Base-by-base conservation (phyloP, 495 filamentous ascomycete genomes). In the Penicillium angulare region DNA sequence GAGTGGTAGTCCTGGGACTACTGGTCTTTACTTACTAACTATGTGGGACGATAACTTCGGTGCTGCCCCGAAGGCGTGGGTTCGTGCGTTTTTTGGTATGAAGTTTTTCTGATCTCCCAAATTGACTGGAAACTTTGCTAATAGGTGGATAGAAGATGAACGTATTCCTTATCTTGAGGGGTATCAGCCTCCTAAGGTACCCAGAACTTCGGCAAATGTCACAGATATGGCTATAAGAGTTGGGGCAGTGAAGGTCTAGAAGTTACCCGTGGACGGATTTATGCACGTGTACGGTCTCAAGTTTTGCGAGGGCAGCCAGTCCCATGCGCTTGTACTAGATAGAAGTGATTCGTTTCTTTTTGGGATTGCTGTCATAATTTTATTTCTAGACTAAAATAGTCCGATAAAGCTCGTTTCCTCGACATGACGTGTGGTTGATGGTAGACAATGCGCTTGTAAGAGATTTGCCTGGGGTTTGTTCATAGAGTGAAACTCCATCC, bases 141-240 rank as follows among this genome's bases (percentile, higher is more conserved):
- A 38, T 43, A 17, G 31, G 12, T 22, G 1, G 4, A 44, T 18
- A 57, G 54, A 57, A 21, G 43, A 57, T n/a, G 54, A 57, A n/a
- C 54, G 54, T n/a, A 57, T 57, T 18, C 49, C 54, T 5, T 57
- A 43, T 18, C 26, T 20, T 13, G 54, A 57, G 49, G 54, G 54
- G 39, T 57, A 48, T 18, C 21, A 41, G 22, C 16, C 18, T 17
- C 38, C 38, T 4, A 1, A 22, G 13, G 2, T 7, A 7, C 38
- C 17, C 20, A 13, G 17, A 22, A 41, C n/a, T 3, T 22, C 13
- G 7, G 38, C 15, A 21, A 22, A 41, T 3, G 15, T 41, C 4
- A 41, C 16, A 21, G 38, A 17, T 3, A 41, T 41, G 38, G 22
- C 38, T 2, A 5, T 21, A 7, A 41, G 21, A 22, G 38, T 41